Conservation (phyloP, 225 moss, liverwort and hornwort species). For the Pleurozium schreberi region DNA sequence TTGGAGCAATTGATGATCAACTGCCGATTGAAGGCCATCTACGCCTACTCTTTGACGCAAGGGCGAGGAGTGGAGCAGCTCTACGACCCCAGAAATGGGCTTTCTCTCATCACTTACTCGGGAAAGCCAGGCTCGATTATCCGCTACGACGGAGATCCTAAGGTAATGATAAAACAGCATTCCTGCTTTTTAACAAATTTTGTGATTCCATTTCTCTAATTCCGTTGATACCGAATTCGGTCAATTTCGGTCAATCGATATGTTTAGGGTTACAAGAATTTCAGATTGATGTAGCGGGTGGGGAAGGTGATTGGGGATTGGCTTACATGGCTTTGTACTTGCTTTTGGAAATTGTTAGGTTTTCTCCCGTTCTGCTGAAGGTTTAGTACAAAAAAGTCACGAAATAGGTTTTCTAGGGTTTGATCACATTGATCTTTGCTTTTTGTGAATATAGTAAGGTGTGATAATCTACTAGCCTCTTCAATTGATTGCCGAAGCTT, state of each 20-base stretch:
- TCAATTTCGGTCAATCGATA: not conserved
- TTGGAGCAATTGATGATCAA: constrained; percentile 25
- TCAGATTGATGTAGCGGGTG: not conserved
- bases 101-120: constrained; percentile 27
- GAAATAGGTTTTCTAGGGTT: not conserved
- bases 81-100: constrained; percentile 33
- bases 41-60: constrained; percentile 25
- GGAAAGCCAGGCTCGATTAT: constrained; percentile 28
- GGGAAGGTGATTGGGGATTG: not conserved
- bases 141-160: constrained; percentile 42
- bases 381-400: not conserved
- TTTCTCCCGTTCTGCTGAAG: not conserved
- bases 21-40: constrained; percentile 24
- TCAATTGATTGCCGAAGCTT: not conserved
- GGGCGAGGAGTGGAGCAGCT: constrained; percentile 37
- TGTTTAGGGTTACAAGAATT: not conserved
- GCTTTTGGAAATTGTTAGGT: not conserved
- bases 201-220: not conserved
- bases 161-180: not conserved
- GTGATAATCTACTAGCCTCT: not conserved
- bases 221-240: not conserved
- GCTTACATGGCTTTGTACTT: not conserved
- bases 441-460: not conserved
- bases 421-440: not conserved
- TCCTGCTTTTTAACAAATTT: not conserved